Base-by-base conservation (phyloP, 2,329 filamentous ascomycete species). In the Cladosporium halotolerans region DNA sequence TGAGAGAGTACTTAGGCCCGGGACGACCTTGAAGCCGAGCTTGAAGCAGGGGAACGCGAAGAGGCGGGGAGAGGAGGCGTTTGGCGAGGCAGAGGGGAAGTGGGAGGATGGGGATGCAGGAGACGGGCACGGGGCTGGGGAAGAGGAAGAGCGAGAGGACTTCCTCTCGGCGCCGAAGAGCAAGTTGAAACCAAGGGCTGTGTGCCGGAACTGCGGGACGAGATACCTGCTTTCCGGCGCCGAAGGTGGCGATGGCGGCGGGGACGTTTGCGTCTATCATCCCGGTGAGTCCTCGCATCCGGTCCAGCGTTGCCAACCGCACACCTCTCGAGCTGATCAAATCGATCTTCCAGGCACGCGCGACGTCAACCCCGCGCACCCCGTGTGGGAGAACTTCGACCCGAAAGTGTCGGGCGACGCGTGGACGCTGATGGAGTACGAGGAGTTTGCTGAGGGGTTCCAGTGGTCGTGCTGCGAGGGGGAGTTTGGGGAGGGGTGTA, bases 161-260 rank as follows among this genome's bases (percentile, higher is more conserved):
- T 28, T 7, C 23, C 5, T 7, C 23, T 7, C 23, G 4, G 23
- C 23, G 23, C 7, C 23, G 23, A 28, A 28, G 23, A 18, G 9
- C n/a, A 18, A 41, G 18, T 16, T n/a, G 2, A 49, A 49, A 32
- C 14, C 31, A 9, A 11, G 8, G 8, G 36, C 48, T 5, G 40
- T 38, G 23, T 51, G 48, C 48, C 48, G 48, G 8, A 51, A 51
- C n/a, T 51, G 48, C 48, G 48, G 40, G 13, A n/a, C 18, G 23
- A 19, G 19, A 10, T 49, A 42, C 38, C 3, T 16, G 10, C 10
- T 9, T 16, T 10, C 28, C 7, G 23, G 23, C 6, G 19, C 3
- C 19, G n/a, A n/a, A n/a, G 23, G 10, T 23, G 3, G 19, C 5
- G 23, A 2, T 28, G 23, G 4, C 23, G 23, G 2, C 4, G 23